Percentiles rank a stretch among this genome's conserved stretches.
phyloP scores from a whole-genome alignment of 2,329 filamentous ascomycete species.

The Cladophialophora carrionii region DNA sequence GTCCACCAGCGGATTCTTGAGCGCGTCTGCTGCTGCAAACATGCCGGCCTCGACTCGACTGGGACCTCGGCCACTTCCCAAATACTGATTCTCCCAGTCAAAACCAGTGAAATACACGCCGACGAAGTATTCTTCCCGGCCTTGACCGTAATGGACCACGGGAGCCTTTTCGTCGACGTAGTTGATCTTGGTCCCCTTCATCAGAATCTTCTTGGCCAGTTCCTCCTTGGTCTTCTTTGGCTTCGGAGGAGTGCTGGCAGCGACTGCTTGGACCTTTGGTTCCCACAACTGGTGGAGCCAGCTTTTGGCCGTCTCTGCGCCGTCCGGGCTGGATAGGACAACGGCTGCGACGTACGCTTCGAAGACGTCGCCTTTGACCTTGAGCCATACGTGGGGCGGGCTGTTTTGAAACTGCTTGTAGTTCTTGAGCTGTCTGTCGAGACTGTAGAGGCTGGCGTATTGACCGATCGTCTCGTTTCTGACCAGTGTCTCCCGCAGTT shows the following conservation, averaged over 20 bases:
- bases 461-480: conserved; percentile 76
- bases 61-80: conserved; percentile 51
- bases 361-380: conserved; percentile 83
- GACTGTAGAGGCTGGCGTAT: conserved; percentile 71
- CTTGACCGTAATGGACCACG: conserved; percentile 42
- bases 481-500: conserved; percentile 76
- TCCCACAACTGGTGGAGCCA: conserved; percentile 81
- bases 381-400: conserved; percentile 57
- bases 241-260: conserved; percentile 29
- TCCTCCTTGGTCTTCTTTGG: conserved; percentile 57
- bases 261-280: conserved; percentile 57
- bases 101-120: conserved; percentile 55
- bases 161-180: conserved; percentile 57
- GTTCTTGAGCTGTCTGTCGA: conserved; percentile 66
- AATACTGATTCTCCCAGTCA: conserved; percentile 50
- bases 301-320: conserved; percentile 62
- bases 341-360: conserved; percentile 86
- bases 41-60: conserved; percentile 53
- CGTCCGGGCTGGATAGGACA: conserved; percentile 66
- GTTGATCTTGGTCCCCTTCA: conserved; percentile 61
- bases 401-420: conserved; percentile 46
- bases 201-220: conserved; percentile 58
- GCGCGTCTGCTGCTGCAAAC: conserved; percentile 49
- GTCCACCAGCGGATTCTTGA: conserved; percentile 48
- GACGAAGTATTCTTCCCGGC: conserved; percentile 49